Base-by-base conservation (phyloP, 345 rosid genomes). In the Citrus inodora region DNA sequence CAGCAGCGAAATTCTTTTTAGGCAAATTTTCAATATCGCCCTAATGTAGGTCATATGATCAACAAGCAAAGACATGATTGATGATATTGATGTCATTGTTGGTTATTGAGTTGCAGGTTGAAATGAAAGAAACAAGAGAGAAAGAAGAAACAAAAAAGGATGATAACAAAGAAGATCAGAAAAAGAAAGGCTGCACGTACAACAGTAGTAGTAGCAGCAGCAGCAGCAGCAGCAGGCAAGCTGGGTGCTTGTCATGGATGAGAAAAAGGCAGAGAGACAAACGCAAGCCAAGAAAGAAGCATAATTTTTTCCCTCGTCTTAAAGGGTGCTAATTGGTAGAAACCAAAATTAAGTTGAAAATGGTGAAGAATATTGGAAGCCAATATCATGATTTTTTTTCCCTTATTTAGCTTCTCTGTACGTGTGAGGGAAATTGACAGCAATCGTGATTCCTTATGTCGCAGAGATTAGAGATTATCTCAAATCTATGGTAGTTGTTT, bases 161-260 rank as follows among this genome's bases (percentile, higher is more conserved):
- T 19, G 60, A 65, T 48, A 81, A 77, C 53, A 77, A 76, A 48
- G 69, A 74, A 40, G 77, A 60, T 33, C 37, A 74, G 63, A 78
- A 27, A 37, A 73, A 74, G 77, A 22, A 60, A 70, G 65, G 76
- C 71, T 72, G 83, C 80, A 83, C 53, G 35, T 67, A 87, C 76
- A 80, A 75, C 17, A 83, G 79, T 78, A 53, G 78, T 4, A 80
- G 78, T 13, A 80, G 78, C 17, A 82, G 79, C 80, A 62, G 78
- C 24, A n/a, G 24, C 35, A 33, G 35, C 24, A 79, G 80, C 73
- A 66, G 77, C 14, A 51, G 24, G 75, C 88, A 84, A 84, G 84
- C 80, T 62, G 94, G 94, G 38, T 92, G 97, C 81, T 87, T 92
- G 75, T 85, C 94, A 66, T 89, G 94, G 94, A 82, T 89, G 83